These are phyloP conservation scores for Thuja plicata DNA, from an alignment of 83 land plant species.

Conservation along the genomic window DNA sequence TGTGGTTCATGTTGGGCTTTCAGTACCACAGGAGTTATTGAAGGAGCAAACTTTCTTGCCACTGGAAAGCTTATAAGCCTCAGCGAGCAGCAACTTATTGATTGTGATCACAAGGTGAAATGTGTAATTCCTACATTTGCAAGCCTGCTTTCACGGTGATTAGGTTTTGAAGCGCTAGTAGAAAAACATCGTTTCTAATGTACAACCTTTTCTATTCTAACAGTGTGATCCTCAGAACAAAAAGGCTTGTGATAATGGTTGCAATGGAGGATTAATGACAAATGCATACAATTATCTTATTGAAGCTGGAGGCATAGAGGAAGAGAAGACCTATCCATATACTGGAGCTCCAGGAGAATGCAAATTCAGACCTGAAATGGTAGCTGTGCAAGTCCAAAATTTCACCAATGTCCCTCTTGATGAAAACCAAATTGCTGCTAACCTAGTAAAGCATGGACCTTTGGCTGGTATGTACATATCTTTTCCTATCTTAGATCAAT, in stretches of 20 bases:
- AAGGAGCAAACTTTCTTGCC: constrained; percentile 62
- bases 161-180: neutral
- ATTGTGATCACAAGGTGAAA: constrained; percentile 71
- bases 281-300: constrained; percentile 41
- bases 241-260: constrained; percentile 35
- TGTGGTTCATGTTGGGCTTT: constrained; percentile 86
- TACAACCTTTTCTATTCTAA: neutral
- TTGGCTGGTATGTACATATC: constrained; percentile 28
- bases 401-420: constrained; percentile 38
- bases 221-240: constrained; percentile 38
- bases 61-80: constrained; percentile 62
- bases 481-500: neutral
- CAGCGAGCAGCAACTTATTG: constrained; percentile 81
- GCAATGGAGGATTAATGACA: constrained; percentile 46
- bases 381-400: constrained; percentile 31
- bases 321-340: constrained; percentile 37
- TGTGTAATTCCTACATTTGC: too few relatives aligned
- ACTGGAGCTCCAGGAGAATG: constrained; percentile 30
- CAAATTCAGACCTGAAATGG: constrained; percentile 24
- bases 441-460: constrained; percentile 44
- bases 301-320: constrained; percentile 41
- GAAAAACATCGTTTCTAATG: neutral
- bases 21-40: constrained; percentile 67
- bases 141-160: neutral
- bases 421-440: constrained; percentile 44